Conservation (phyloP, 805 yeast genomes). For the Tetrapisispora phaffii region DNA sequence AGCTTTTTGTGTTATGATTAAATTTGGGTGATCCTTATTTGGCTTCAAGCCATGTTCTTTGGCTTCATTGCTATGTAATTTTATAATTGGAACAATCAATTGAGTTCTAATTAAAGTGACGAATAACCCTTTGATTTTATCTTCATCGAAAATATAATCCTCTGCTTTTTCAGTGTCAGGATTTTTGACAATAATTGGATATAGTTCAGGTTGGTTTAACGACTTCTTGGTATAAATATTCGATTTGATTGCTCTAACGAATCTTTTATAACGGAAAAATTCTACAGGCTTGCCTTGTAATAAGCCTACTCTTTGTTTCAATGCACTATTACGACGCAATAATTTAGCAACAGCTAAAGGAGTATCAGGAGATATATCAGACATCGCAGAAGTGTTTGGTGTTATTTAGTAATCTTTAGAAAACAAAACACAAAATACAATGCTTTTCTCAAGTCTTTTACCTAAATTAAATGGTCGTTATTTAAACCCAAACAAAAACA, state of each 20-base stretch:
- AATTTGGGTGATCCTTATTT: constrained; percentile 52
- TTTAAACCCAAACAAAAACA: too few species aligned
- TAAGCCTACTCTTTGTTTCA: constrained; percentile 79
- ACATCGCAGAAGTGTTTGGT: background rate
- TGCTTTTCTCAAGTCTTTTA: too few species aligned
- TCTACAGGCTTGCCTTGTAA: constrained; percentile 61
- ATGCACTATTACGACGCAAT: constrained; percentile 50
- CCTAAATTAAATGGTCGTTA: too few species aligned
- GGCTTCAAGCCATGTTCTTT: constrained; percentile 53
- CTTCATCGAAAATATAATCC: constrained; percentile 10
- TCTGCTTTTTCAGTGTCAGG: constrained; percentile 15
- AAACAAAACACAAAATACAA: too few species aligned
- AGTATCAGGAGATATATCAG: constrained; percentile 34
- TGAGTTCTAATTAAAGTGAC: constrained; percentile 61
- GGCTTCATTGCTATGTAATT: constrained; percentile 60
- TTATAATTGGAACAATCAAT: constrained; percentile 64
- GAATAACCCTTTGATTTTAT: constrained; percentile 52
- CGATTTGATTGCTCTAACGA: constrained; percentile 64
- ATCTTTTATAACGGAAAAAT: constrained; percentile 81
- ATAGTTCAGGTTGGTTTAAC: constrained; percentile 35
- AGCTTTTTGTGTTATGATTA: constrained; percentile 48
- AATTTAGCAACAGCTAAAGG: constrained; percentile 63
- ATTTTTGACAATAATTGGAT: constrained; percentile 36
- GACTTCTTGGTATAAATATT: constrained; percentile 55
- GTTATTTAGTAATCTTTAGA: too few species aligned